Evolutionary conservation across 345 rosid genomes (phyloP), one percentile per base, ranked within the genome.

Genomic region (Citrus sp.): DNA sequence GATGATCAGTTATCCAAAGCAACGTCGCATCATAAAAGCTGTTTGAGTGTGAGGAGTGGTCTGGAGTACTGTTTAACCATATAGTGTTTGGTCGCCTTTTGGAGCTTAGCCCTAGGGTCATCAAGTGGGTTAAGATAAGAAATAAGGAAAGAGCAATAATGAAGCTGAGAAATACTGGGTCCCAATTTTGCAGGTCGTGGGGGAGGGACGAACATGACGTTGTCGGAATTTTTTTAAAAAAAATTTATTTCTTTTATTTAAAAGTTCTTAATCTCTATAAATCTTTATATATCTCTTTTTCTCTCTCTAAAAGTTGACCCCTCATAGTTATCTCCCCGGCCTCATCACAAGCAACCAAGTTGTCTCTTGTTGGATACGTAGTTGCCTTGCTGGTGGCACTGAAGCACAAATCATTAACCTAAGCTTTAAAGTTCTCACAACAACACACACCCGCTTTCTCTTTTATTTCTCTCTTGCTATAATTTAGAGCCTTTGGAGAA

Each of bases 161-260:
- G 89, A 83, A 86, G 87, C 79, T 58, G 82, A 80, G 27, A 58
- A 64, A 64, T 82, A 78, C 78, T 73, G 89, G 96, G 90, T 67
- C 91, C 92, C 85, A 51, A 7, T 16, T 85, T 90, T 90, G 95
- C 97, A 93, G 97, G 91, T 94, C 91, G 91, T 91, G 96, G 91
- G 98, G 86, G 87, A 79, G 87, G 90, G 94, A 81, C 88, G 96
- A 95, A 93, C 98, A 92, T 95, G 99, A 90, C 99, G 82, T 86
- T 95, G 99, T 93, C 98, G 99, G 98, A 89, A 85, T 86, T 89
- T 90, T 38, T 38, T 32, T 32, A 4, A 4, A 32, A 6, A 6
- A 38, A 25, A 42, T 42, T 46, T 12, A 12, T 46, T 3, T 12
- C 51, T 12, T 42, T 46, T 12, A 46, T 46, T 46, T 13, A 3